Base-by-base conservation (phyloP, 331 rosid species). In the Erythrophleum ivorense region DNA sequence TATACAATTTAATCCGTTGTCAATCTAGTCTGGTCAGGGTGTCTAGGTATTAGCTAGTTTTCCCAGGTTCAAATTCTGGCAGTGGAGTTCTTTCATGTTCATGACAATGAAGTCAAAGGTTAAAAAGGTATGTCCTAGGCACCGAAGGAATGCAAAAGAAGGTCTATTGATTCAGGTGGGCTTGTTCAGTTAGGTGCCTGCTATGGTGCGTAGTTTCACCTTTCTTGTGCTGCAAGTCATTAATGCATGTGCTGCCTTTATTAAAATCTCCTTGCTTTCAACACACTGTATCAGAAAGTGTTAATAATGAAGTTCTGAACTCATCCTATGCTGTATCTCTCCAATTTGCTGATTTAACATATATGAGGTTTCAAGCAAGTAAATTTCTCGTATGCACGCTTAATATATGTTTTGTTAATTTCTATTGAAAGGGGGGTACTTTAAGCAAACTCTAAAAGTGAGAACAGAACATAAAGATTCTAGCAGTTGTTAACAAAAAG, bases 21-120 rank as follows among this genome's bases (percentile, higher is more conserved):
- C 90, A 83, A 24, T 93, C 91, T 88, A 86, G 88, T 84, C 82
- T 24, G 86, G 94, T 84, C 86, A 86, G 86, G 88, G 88, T 86
- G 89, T 78, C 90, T 89, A 90, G 92, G 91, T 85, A 77, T 73
- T 58, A 43, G 86, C 89, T 88, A 87, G 85, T 87, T 88, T 83
- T 88, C 90, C 41, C 29, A 80, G 91, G 92, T 93, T 91, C 96
- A n/a, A n/a, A n/a, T n/a, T n/a, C n/a, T n/a, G 87, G 89, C 88
- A 87, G 81, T 68, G 66, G 91, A 82, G 67, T 71, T 82, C 82
- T 29, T 71, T 58, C 65, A 10, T 77, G 81, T 73, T 48, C 15
- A 53, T 70, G 19, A 57, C 13, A 57, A 5, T 57, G 11, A 9
- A 57, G 64, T 19, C 9, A 3, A 50, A 50, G 55, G 55, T 18